A percentile compares a stretch with the other conserved stretches of the same genome.
These are phyloP conservation scores for Sporothrix pallida DNA, from an alignment of 2,329 filamentous ascomycete genomes.

Conservation along the genomic window DNA sequence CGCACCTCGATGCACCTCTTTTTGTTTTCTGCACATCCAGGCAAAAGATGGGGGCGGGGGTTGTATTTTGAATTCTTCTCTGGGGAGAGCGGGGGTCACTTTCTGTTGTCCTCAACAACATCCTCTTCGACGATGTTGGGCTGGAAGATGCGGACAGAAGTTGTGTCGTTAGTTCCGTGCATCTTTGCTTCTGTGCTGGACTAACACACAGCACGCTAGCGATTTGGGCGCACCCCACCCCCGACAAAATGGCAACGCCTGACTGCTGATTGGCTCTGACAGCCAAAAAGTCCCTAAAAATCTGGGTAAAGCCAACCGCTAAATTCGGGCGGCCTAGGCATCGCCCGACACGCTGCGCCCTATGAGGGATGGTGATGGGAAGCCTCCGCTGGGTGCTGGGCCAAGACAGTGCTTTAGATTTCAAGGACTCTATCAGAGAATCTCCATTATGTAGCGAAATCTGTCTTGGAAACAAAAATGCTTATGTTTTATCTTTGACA, in stretches of 20 bases:
- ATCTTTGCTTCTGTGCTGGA: not conserved
- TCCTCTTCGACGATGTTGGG: not conserved
- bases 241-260: not conserved
- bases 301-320: not conserved
- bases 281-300: not conserved
- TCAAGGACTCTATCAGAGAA: no score
- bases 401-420: no score
- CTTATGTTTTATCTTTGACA: no score
- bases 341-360: slow-evolving; percentile 13
- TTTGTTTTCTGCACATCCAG: not conserved
- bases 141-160: not conserved
- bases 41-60: slow-evolving; percentile 4
- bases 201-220: slow-evolving; percentile 2
- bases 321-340: no score
- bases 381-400: no score
- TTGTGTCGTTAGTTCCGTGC: not conserved
- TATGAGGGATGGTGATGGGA: not conserved
- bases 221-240: not conserved
- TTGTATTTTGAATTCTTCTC: not conserved
- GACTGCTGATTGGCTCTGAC: not conserved
- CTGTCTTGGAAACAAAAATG: no score
- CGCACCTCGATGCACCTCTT: not conserved
- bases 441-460: no score
- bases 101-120: not conserved
- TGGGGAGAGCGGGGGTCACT: slow-evolving; percentile 8